Percentiles rank a stretch among this genome's conserved stretches.
Evolutionary conservation across 352 stramenopile species (phyloP).

Genomic region (Elongisporangium undulatum): DNA sequence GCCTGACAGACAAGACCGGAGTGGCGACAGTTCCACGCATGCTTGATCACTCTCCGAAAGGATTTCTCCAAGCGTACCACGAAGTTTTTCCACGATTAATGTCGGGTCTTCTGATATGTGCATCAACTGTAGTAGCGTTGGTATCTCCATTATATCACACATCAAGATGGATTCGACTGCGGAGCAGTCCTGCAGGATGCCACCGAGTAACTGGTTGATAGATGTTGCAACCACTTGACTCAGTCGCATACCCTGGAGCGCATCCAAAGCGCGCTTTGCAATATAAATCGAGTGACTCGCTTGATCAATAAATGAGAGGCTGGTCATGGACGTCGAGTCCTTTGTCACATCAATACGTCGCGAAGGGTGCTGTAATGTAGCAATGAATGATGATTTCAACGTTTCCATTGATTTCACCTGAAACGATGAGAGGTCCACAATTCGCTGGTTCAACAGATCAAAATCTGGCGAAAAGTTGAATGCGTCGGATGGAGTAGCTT

Average conservation of each 20-base stretch:
- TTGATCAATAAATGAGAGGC: conserved; percentile 60
- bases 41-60: conserved; percentile 40
- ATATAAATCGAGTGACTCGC: conserved; percentile 41
- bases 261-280: conserved; percentile 30
- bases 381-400: conserved; percentile 60
- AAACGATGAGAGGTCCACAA: conserved; percentile 39
- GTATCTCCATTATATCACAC: conserved; percentile 46
- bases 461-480: conserved; percentile 51
- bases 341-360: conserved; percentile 65
- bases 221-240: conserved; percentile 56
- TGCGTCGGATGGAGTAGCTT: conserved; percentile 33
- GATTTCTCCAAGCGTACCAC: conserved; percentile 47
- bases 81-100: conserved; percentile 64
- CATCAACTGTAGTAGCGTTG: conserved; percentile 42
- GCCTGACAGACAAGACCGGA: conserved; percentile 61
- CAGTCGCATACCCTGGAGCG: conserved; percentile 28
- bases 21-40: conserved; percentile 50
- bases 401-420: conserved; percentile 44
- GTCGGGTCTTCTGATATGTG: conserved; percentile 59
- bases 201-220: conserved; percentile 67
- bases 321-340: conserved; percentile 25
- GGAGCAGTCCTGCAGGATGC: conserved; percentile 55
- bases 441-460: conserved; percentile 54
- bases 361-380: conserved; percentile 38
- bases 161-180: conserved; percentile 62